Base-by-base conservation (phyloP, 768 basidiomycete species). In the Podaxis rugospora region DNA sequence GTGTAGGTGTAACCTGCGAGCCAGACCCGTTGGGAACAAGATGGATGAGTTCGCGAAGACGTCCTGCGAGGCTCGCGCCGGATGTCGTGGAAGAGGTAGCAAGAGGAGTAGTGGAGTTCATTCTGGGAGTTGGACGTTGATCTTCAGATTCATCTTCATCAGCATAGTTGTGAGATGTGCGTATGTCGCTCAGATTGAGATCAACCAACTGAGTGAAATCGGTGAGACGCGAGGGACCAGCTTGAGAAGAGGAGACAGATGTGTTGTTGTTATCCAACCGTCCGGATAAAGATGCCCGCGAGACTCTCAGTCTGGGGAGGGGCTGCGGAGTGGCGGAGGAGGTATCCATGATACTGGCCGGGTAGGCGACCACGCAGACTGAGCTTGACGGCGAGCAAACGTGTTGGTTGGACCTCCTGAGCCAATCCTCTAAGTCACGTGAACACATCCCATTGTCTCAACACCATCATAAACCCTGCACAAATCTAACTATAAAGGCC, bases 1-100 rank as follows among this genome's bases (percentile, higher is more conserved):
- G 40, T 13, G 52, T 50, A n/a, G 59, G 60, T n/a, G 62, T 56
- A 13, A 9, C 11, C 36, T 55, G 59, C 23, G 59, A 53, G 18
- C 27, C 51, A 54, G 62, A 62, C 25, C 62, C 55, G 25, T 75
- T 76, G 36, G 82, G 80, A 57, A 83, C 74, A 59, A 80, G 83
- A 35, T 79, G 73, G 7, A 89, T 74, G 4, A 89, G 72, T 23
- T 86, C 85, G 51, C 88, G 86, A 18, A 90, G 80, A 51, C 85
- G 83, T 21, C 78, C 80, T 18, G 87, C 85, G 14, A 61, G 59
- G 11, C 18, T 61, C 16, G 52, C 32, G n/a, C 39, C 52, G 5
- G 86, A 82, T 1, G 80, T 85, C 55, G 80, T 80, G 3, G 65
- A 68, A 21, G 67, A 53, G 28, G 68, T 67, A 2, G 68, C 62